A percentile compares a stretch with the other conserved stretches of the same genome.
Evolutionary conservation across 169 alveolate species (phyloP).

Genomic region (Theileria parva): DNA sequence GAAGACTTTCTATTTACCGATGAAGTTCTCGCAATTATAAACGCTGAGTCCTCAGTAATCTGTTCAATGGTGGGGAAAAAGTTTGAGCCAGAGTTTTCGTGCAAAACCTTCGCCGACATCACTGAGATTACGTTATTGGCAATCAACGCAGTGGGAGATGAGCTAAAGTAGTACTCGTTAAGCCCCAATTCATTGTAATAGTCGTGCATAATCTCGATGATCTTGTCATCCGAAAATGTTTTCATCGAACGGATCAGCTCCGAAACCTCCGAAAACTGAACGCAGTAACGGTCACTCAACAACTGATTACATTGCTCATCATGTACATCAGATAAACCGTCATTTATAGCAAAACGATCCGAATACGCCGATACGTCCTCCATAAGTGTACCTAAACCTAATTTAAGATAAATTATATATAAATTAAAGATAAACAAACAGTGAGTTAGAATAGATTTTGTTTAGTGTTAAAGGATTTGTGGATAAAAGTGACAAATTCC

Average conservation of each 20-base stretch:
- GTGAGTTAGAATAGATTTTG: background rate
- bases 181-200: slow-evolving; percentile 80
- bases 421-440: background rate
- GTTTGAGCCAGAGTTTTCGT: slow-evolving; percentile 75
- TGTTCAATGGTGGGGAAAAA: slow-evolving; percentile 80
- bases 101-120: slow-evolving; percentile 79
- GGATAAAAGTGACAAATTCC: too few relatives aligned
- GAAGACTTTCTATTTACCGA: slow-evolving; percentile 71
- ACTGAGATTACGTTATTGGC: slow-evolving; percentile 80
- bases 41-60: slow-evolving; percentile 67
- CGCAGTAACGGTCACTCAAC: slow-evolving; percentile 58
- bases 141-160: slow-evolving; percentile 74
- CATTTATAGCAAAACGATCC: slow-evolving; percentile 8
- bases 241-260: slow-evolving; percentile 37
- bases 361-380: background rate
- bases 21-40: slow-evolving; percentile 75
- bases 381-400: too few relatives aligned
- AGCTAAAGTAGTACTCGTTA: slow-evolving; percentile 78
- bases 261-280: slow-evolving; percentile 52
- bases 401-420: background rate
- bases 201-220: slow-evolving; percentile 69
- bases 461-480: too few relatives aligned
- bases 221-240: slow-evolving; percentile 62
- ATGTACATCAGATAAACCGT: slow-evolving; percentile 41
- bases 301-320: slow-evolving; percentile 17